Conservation (phyloP, 2,329 filamentous ascomycete genomes). For the Simplicillium sp. region DNA sequence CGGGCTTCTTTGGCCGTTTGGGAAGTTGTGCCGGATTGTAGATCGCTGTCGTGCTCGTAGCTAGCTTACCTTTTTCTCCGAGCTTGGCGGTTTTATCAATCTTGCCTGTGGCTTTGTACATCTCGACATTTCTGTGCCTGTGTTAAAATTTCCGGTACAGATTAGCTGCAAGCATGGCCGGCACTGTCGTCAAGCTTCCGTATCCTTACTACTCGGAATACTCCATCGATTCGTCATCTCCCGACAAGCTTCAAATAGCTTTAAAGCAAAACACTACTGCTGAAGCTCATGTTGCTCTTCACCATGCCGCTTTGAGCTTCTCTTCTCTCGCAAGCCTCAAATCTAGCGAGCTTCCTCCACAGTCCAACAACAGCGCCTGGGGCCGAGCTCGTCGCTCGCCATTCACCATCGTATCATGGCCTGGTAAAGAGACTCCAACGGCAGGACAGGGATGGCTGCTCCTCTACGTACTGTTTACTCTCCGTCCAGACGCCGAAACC, state of each 20-base stretch:
- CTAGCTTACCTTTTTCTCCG: no score
- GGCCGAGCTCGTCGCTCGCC: conserved; percentile 45
- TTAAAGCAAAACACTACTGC: conserved; percentile 16
- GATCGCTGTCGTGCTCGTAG: no score
- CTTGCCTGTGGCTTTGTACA: neutral
- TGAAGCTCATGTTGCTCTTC: conserved; percentile 17
- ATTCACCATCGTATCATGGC: conserved; percentile 34
- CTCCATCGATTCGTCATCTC: conserved; percentile 20
- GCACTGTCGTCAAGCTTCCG: conserved; percentile 36
- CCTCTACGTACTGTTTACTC: conserved; percentile 41
- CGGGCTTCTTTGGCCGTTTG: no score
- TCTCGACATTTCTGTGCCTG: neutral
- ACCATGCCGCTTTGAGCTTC: conserved; percentile 29
- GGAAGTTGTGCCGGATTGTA: no score
- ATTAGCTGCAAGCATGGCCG: conserved; percentile 17
- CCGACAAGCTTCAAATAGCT: conserved; percentile 24
- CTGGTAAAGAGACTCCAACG: conserved; percentile 27
- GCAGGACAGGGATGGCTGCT: conserved; percentile 44
- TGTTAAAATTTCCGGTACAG: neutral
- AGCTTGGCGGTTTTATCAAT: no score
- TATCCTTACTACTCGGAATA: conserved; percentile 40
- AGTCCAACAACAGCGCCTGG: conserved; percentile 47
- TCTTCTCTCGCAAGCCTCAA: conserved; percentile 36
- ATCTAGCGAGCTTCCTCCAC: conserved; percentile 36
- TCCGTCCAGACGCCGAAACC: conserved; percentile 36